Conservation (phyloP, 768 basidiomycete species). For the Suillus decipiens region DNA sequence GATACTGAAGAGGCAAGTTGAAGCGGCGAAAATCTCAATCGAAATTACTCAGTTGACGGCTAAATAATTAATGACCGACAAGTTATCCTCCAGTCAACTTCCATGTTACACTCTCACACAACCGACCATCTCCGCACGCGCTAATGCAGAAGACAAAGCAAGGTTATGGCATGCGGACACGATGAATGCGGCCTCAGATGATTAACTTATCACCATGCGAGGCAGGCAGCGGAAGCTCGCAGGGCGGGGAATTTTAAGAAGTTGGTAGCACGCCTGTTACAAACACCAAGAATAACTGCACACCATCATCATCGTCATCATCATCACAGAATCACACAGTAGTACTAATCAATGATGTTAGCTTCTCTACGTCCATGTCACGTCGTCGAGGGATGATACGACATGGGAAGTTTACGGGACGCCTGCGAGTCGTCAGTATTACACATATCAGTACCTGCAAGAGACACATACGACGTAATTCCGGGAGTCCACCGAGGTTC, state of each 20-base stretch:
- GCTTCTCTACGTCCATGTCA: slow-evolving; percentile 11
- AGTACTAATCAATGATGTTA: slow-evolving; percentile 5
- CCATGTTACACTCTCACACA: too few species aligned
- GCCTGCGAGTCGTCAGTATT: slow-evolving; percentile 17
- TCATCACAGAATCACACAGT: not conserved
- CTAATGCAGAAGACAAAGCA: too few species aligned
- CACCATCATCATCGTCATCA: not conserved
- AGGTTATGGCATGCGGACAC: not conserved
- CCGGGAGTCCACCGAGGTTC: slow-evolving; percentile 24
- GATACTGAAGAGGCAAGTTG: not conserved
- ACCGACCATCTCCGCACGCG: too few species aligned
- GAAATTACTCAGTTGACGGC: not conserved
- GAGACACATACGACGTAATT: slow-evolving; percentile 20
- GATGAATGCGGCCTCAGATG: not conserved
- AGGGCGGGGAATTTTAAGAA: not conserved
- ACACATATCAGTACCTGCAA: not conserved
- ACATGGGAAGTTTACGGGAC: slow-evolving; percentile 25
- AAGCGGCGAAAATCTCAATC: not conserved
- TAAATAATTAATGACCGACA: not conserved
- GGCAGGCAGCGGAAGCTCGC: not conserved
- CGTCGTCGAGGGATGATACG: slow-evolving; percentile 19
- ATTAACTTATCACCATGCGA: not conserved
- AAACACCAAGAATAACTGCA: not conserved
- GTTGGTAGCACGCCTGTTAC: not conserved
- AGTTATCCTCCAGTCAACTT: not conserved